Base-by-base conservation (phyloP, 179 eudicot genomes). In the Sideroxylon spinosum region DNA sequence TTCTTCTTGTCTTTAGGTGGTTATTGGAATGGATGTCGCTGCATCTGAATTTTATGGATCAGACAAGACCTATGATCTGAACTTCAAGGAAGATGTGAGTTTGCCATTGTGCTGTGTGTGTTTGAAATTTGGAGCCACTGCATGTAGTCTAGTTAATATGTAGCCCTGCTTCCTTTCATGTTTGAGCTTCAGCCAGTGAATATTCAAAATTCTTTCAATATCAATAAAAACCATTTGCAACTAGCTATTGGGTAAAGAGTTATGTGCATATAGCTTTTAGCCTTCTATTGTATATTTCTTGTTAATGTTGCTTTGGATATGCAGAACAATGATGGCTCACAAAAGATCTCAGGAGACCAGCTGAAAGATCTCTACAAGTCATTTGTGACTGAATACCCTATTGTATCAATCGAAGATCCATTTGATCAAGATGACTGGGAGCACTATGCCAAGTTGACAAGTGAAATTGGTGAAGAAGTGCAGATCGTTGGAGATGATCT, bases 381-480 rank as follows among this genome's bases (percentile, higher is more conserved):
- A 62, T 95, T 93, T 80, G 92, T 81, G 29, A 5, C 87, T 6
- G 95, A 95, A 78, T 95, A 95, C 87, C 97, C 97, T 29, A 93
- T 95, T 29, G 92, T 95, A 60, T 95, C 98, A 29, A 95, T 95
- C 79, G 98, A 95, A 81, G 98, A 95, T 79, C 98, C 98, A 50
- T 95, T 90, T 85, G 98, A 95, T 86, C 98, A 95, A 79, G 98
- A 95, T 84, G 98, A 95, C 86, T 93, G 98, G 98, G 95, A 89
- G 82, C 90, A 89, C 88, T 93, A 95, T 63, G 84, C 89, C 78
- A 87, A 87, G 86, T 68, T 95, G 81, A 95, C 98, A 9, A 80
- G 86, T 49, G 98, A 95, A 86, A 55, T 76, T 11, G 98, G 98
- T 22, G 87, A 87, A 19, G 62, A 87, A 83, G 98, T 95, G 44